Percentiles rank a stretch among this genome's conserved stretches.
Conservation (phyloP, 352 stramenopile genomes). For the Discostella stelligera region DNA sequence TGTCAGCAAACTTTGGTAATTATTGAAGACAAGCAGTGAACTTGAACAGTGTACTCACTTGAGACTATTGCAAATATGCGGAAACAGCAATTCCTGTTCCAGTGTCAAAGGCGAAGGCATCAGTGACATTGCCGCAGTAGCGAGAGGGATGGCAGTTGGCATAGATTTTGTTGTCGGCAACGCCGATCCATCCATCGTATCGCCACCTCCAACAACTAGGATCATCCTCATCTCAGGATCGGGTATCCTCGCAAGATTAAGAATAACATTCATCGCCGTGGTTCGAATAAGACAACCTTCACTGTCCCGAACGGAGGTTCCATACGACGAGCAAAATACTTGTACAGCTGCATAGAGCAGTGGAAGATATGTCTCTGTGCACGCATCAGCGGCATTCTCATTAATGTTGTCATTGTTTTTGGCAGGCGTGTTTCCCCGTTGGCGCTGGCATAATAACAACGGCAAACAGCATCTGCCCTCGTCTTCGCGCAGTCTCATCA, state of each 20-base stretch:
- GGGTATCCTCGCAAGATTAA: constrained; percentile 65
- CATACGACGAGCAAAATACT: constrained; percentile 44
- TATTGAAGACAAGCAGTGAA: neutral
- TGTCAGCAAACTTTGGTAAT: neutral
- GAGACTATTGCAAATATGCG: constrained; percentile 44
- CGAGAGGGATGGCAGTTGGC: neutral
- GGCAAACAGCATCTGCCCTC: constrained; percentile 27
- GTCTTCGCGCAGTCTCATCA: constrained; percentile 53
- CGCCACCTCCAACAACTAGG: constrained; percentile 40
- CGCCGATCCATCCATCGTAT: constrained; percentile 21
- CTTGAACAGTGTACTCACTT: constrained; percentile 13
- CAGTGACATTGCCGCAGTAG: neutral
- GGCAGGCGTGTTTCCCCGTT: neutral
- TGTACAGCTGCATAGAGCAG: constrained; percentile 50
- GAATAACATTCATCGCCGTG: constrained; percentile 65
- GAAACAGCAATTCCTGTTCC: constrained; percentile 49
- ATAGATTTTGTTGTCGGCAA: constrained; percentile 34
- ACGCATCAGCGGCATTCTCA: neutral
- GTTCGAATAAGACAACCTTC: constrained; percentile 52
- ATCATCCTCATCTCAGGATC: constrained; percentile 47
- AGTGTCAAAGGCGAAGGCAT: constrained; percentile 20
- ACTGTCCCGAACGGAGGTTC: constrained; percentile 48
- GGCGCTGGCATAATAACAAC: constrained; percentile 28
- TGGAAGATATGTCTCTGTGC: constrained; percentile 47
- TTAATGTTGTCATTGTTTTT: neutral